These are phyloP conservation scores for Clarireedia sp. DNA, from an alignment of 2,329 filamentous ascomycete genomes.

Conservation along the genomic window DNA sequence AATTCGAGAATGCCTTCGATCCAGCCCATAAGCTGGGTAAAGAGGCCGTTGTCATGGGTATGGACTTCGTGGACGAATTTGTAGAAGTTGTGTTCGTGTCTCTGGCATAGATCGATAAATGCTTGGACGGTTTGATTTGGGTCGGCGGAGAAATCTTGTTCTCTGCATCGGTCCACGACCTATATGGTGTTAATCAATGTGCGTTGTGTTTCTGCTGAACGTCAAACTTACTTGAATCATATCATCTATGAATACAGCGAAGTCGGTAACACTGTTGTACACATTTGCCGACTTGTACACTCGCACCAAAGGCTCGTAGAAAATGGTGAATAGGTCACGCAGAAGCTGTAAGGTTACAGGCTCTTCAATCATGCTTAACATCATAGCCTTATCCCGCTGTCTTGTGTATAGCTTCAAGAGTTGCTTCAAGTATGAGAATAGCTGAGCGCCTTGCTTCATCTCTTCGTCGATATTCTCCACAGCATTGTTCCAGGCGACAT, in stretches of 20 bases:
- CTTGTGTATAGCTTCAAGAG: constrained; percentile 85
- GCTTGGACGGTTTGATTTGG: constrained; percentile 97
- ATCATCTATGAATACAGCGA: constrained; percentile 87
- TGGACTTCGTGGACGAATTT: constrained; percentile 99
- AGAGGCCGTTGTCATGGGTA: constrained; percentile 90
- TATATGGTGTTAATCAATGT: constrained; percentile 25
- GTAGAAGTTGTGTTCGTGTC: constrained; percentile 96
- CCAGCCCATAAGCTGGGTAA: constrained; percentile 95
- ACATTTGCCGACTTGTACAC: constrained; percentile 99
- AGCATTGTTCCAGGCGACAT: constrained; percentile 90
- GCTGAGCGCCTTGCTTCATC: constrained; percentile 78
- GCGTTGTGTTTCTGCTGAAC: not conserved
- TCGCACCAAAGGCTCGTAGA: constrained; percentile 92
- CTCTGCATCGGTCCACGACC: constrained; percentile 57
- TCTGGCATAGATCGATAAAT: constrained; percentile 92
- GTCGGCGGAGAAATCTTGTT: constrained; percentile 81
- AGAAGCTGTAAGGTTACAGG: constrained; percentile 95
- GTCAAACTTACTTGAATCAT: constrained; percentile 62
- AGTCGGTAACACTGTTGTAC: constrained; percentile 95
- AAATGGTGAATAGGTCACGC: constrained; percentile 94
- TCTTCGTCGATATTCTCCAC: constrained; percentile 87
- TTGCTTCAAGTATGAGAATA: constrained; percentile 93
- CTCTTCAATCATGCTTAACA: constrained; percentile 91
- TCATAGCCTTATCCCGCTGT: constrained; percentile 93
- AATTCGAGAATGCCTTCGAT: constrained; percentile 93